A percentile compares a stretch with the other conserved stretches of the same genome.
Conservation (phyloP, 371 early-diverging fungal genomes). For the Fennellomyces sp. region DNA sequence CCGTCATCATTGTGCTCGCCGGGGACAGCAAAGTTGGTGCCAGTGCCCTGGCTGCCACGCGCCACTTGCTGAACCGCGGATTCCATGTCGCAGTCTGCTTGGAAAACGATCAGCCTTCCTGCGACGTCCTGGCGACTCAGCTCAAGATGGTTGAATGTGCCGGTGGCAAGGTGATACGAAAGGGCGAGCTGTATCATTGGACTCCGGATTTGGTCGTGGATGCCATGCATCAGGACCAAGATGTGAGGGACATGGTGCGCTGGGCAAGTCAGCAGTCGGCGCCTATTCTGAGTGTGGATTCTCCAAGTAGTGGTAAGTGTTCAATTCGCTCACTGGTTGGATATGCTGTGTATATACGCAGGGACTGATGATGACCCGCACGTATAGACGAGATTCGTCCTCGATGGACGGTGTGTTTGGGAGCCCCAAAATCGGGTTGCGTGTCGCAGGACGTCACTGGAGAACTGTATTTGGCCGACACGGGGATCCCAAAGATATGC, state of each 20-base stretch:
- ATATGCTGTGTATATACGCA: no score
- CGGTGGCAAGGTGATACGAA: conserved; percentile 20
- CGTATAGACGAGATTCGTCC: conserved; percentile 47
- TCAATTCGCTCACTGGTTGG: neutral
- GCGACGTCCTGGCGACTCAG: conserved; percentile 40
- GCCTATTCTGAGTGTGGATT: conserved; percentile 70
- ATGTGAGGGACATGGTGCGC: conserved; percentile 56
- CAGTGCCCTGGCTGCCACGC: conserved; percentile 68
- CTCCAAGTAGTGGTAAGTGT: conserved; percentile 66
- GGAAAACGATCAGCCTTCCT: conserved; percentile 41
- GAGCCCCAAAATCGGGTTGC: conserved; percentile 73
- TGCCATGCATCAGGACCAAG: conserved; percentile 62
- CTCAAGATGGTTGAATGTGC: conserved; percentile 33
- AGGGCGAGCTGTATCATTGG: conserved; percentile 10
- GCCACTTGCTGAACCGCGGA: conserved; percentile 78
- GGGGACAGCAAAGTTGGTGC: conserved; percentile 79
- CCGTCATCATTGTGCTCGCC: conserved; percentile 67
- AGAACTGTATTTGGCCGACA: conserved; percentile 76
- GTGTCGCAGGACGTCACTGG: conserved; percentile 60
- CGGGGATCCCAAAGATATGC: conserved; percentile 72
- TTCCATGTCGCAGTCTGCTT: conserved; percentile 67
- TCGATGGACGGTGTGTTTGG: conserved; percentile 78
- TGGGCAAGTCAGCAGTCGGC: conserved; percentile 75
- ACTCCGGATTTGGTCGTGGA: conserved; percentile 75
- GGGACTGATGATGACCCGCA: no score